Evolutionary conservation across 495 filamentous ascomycete species (phyloP), one percentile per base, ranked within the genome.

Genomic region (Parmelia sp.): DNA sequence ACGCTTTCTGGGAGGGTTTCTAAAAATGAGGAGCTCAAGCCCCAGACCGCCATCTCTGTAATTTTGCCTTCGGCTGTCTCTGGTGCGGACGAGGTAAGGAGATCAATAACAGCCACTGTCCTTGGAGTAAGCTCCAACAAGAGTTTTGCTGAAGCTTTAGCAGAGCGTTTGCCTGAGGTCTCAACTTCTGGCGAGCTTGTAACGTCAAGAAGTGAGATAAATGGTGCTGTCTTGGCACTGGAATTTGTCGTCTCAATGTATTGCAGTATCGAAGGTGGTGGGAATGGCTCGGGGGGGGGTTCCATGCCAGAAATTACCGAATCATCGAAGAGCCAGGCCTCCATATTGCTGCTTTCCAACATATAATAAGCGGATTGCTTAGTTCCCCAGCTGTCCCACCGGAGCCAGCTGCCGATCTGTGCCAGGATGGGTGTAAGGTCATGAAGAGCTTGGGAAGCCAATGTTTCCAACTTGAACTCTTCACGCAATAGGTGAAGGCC

Each of bases 1-100:
- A 97, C 77, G 40, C 88, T 86, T 75, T 95, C 90, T 7, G 95
- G 95, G 12, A 97, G 76, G 8, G 88, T 91, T 65, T 96, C 92
- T 31, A 93, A 75, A 56, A 89, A 74, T 25, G 76, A 70, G 12
- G 72, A 72, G 23, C 77, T 81, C 65, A 90, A 79, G 15, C 84
- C 85, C 58, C 82, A 80, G 17, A 80, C 71, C 60, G 84, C 78
- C 78, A 92, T 86, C 33, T 60, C 42, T 25, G 57, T 42, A 25
- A 72, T 33, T 49, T 53, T 35, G 33, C n/a, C 60, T 33, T 71
- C 60, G 12, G 36, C 79, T 72, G 58, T 77, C 62, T 7, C 71
- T 61, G 15, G 72, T 72, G n/a, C 71, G 72, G 8, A 65, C 63
- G 47, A 64, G 64, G 45, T 73, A 23, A 83, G 70, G 49, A 91